These are phyloP conservation scores for Sutorius eximius DNA, from an alignment of 1,284 basidiomycete genomes.

Conservation along the genomic window DNA sequence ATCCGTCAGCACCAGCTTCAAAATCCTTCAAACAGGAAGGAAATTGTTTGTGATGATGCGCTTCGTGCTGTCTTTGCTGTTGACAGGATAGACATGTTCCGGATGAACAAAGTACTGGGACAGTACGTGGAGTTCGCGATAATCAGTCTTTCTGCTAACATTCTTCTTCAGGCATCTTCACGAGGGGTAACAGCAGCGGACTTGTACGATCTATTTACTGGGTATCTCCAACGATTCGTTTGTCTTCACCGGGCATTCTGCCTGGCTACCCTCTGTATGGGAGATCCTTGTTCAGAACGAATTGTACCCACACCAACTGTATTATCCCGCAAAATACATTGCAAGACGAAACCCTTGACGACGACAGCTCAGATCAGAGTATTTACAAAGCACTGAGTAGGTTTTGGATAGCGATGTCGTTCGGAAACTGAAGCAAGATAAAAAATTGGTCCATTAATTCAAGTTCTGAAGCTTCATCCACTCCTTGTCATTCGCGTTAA, in stretches of 20 bases:
- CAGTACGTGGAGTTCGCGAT: slow-evolving; percentile 49
- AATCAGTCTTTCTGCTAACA: neutral
- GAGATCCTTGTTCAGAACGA: slow-evolving; percentile 6
- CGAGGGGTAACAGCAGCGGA: slow-evolving; percentile 21
- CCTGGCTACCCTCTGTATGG: neutral
- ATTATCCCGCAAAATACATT: slow-evolving; percentile 11
- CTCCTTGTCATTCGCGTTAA: slow-evolving; percentile 75
- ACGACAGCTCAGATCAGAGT: slow-evolving; percentile 1
- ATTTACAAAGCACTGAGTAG: slow-evolving; percentile 3
- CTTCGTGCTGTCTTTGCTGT: slow-evolving; percentile 71
- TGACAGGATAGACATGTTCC: slow-evolving; percentile 83
- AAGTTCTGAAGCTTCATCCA: slow-evolving; percentile 79
- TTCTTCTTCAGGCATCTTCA: slow-evolving; percentile 32
- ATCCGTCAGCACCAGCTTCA: slow-evolving; percentile 79
- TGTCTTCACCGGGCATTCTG: neutral
- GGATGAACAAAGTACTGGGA: slow-evolving; percentile 81
- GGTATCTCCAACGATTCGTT: neutral
- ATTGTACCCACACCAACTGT: slow-evolving; percentile 10
- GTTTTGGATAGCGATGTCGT: neutral
- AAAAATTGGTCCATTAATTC: slow-evolving; percentile 43
- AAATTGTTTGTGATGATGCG: slow-evolving; percentile 77
- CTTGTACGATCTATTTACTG: slow-evolving; percentile 7
- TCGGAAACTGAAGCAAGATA: neutral
- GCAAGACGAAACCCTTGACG: slow-evolving; percentile 4
- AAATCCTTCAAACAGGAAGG: slow-evolving; percentile 75